Evolutionary conservation across 306 rosid species (phyloP).

Genomic region (Vicia faba): DNA sequence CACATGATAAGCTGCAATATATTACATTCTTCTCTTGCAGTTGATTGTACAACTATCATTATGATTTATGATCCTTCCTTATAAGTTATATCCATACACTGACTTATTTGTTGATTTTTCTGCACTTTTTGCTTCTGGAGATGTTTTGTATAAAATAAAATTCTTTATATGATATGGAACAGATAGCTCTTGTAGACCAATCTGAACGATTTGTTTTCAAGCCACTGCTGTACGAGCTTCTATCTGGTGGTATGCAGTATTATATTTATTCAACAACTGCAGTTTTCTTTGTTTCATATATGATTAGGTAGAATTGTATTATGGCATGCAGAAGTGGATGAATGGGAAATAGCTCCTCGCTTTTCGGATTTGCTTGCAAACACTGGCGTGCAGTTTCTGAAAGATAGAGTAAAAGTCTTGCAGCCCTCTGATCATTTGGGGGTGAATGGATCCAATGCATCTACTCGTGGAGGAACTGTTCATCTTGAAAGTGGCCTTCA

Average conservation of each 20-base stretch:
- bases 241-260: conserved; percentile 72
- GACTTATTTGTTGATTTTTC: background rate
- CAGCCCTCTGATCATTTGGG: conserved; percentile 63
- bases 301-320: conserved; percentile 35
- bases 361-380: conserved; percentile 78
- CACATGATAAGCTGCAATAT: background rate
- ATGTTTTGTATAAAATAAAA: background rate
- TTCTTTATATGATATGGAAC: conserved; percentile 37
- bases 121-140: conserved; percentile 10
- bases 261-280: conserved; percentile 27
- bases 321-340: conserved; percentile 75
- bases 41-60: conserved; percentile 4
- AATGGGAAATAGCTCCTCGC: conserved; percentile 98
- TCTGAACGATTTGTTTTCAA: conserved; percentile 64
- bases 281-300: conserved; percentile 19
- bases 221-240: conserved; percentile 96
- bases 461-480: conserved; percentile 76
- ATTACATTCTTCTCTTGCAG: background rate
- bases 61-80: too few species aligned
- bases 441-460: conserved; percentile 49
- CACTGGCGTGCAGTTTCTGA: conserved; percentile 72
- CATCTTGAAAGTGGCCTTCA: conserved; percentile 88
- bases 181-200: conserved; percentile 54
- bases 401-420: conserved; percentile 76
- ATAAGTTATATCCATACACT: too few species aligned